Percentiles rank a stretch among this genome's conserved stretches.
Conservation (phyloP, 1,284 basidiomycete genomes). For the Papiliotrema fonsecae region DNA sequence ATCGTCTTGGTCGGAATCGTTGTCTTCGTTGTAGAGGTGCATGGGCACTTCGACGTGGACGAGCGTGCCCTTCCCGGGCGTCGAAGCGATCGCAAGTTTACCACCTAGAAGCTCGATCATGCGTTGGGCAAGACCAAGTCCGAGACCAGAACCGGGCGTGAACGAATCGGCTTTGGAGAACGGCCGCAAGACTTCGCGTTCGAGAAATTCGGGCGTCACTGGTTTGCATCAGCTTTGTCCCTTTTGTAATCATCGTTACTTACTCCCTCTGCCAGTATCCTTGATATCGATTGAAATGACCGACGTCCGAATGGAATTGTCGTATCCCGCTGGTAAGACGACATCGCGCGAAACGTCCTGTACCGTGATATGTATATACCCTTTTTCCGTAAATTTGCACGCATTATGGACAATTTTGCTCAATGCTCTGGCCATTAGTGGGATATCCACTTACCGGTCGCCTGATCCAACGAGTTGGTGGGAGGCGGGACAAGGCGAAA, state of each 20-base stretch:
- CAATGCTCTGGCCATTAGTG: constrained; percentile 15
- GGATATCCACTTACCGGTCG: too few relatives aligned
- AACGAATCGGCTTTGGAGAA: constrained; percentile 30
- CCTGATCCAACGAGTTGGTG: too few relatives aligned
- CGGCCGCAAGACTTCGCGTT: constrained; percentile 20
- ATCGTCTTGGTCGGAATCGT: constrained; percentile 16
- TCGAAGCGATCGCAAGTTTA: constrained; percentile 19
- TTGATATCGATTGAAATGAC: constrained; percentile 35
- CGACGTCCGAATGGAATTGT: constrained; percentile 22
- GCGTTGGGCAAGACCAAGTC: constrained; percentile 22
- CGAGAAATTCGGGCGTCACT: constrained; percentile 29
- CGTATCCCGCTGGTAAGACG: constrained; percentile 27
- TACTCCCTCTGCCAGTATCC: constrained; percentile 37
- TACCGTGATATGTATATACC: constrained; percentile 33
- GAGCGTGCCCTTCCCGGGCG: constrained; percentile 20
- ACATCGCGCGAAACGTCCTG: constrained; percentile 31
- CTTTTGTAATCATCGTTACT: constrained; percentile 7
- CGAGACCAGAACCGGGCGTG: constrained; percentile 26
- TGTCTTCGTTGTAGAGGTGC: constrained; percentile 16
- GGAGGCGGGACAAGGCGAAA: too few relatives aligned
- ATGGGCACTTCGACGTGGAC: constrained; percentile 28
- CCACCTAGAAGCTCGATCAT: constrained; percentile 33
- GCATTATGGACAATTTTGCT: constrained; percentile 34
- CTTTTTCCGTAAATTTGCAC: constrained; percentile 33
- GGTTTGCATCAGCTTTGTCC: background rate